Base-by-base conservation (phyloP, 345 rosid species). In the Isatis tinctoria region DNA sequence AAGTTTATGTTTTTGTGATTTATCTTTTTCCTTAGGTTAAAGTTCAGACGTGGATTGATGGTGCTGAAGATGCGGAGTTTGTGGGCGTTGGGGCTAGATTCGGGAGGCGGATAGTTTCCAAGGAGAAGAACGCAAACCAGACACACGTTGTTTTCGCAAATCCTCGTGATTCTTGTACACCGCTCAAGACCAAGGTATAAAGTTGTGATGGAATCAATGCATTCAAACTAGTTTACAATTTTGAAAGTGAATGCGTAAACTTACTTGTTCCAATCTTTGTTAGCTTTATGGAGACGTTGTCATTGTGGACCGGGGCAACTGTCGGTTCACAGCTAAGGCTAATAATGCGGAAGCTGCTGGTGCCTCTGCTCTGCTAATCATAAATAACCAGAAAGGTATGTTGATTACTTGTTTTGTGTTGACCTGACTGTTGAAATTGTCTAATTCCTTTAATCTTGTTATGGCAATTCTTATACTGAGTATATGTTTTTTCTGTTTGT, bases 41-140 rank as follows among this genome's bases (percentile, higher is more conserved):
- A 96, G 93, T 96, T 72, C 99, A 92, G 74, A 96, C 99, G 8
- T 95, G 96, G 98, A 77, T 92, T 57, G 62, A 88, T 82, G 97
- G 88, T 68, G 14, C 74, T 48, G 98, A 96, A 82, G 74, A 79
- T 66, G 89, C 73, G 18, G 99, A 96, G 82, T 96, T 86, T 78
- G 99, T 96, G 12, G 99, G 99, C 1, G 97, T 96, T 4, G 98
- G 98, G 37, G 98, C 99, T 60, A 85, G 99, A 81, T 96, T 96
- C 43, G 99, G 99, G 61, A 80, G 78, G 39, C 65, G 85, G 17
- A 92, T 96, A 62, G 96, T 87, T 36, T 87, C 98, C 1, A 90
- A 92, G 87, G 99, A 92, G 89, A 96, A 92, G 83, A 89, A 90
- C 64, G 98, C 99, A 10, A 80, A 92, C 73, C 94, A 78, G 62